phyloP scores from a whole-genome alignment of 108 stramenopile genomes.

The Tribonema minus region DNA sequence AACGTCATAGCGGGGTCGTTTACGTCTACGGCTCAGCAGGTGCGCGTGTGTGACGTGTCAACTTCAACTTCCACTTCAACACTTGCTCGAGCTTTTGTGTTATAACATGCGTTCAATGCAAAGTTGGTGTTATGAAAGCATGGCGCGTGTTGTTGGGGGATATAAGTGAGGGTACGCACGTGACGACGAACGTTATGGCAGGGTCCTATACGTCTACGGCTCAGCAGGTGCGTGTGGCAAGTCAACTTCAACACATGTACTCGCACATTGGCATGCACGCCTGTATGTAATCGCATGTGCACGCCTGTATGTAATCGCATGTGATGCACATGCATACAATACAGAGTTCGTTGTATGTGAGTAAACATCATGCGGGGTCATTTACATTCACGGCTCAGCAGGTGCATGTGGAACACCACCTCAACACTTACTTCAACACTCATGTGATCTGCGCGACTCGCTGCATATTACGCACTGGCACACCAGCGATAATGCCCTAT shows the following conservation, averaged over 20 bases:
- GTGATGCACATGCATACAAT: slow-evolving; percentile 19
- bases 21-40: slow-evolving; percentile 34
- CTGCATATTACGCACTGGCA: no score
- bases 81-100: no score
- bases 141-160: slow-evolving; percentile 18
- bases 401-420: no score
- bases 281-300: slow-evolving; percentile 6
- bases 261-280: no score
- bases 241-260: no score
- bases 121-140: no score
- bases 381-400: slow-evolving; percentile 44
- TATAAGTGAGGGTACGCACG: slow-evolving; percentile 24
- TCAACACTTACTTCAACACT: no score
- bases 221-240: not conserved
- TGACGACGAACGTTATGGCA: not conserved
- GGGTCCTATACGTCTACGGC: slow-evolving; percentile 53
- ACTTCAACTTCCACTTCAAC: no score
- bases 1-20: slow-evolving; percentile 36
- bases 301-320: slow-evolving; percentile 6
- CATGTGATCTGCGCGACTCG: no score
- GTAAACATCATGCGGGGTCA: slow-evolving; percentile 18
- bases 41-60: no score
- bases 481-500: no score
- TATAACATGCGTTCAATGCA: no score
- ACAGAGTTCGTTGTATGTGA: not conserved